Percentiles rank a stretch among this genome's conserved stretches.
phyloP scores from a whole-genome alignment of 2,329 filamentous ascomycete species.

The Epichloe sylvatica region DNA sequence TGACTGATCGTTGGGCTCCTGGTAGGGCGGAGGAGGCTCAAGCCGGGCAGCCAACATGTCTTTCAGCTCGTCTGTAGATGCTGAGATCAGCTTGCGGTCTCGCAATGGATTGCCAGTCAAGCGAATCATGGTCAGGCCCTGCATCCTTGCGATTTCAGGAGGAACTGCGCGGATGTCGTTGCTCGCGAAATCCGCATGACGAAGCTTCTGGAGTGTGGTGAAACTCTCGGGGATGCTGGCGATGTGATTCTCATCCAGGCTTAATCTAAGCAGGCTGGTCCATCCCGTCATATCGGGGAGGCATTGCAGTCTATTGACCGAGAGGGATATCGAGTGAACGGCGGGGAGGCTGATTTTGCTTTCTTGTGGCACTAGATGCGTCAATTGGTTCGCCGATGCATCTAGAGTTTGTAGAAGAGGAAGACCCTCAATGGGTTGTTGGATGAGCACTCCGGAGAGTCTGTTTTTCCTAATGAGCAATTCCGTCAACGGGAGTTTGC shows the following conservation, averaged over 20 bases:
- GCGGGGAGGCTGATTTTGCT: conserved; percentile 49
- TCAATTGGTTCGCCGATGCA: conserved; percentile 61
- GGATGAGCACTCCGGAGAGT: conserved; percentile 58
- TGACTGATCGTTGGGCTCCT: conserved; percentile 16
- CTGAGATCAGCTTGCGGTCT: conserved; percentile 73
- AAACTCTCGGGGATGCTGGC: conserved; percentile 65
- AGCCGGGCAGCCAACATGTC: conserved; percentile 53
- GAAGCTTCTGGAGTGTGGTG: conserved; percentile 49
- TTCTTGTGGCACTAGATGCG: conserved; percentile 31
- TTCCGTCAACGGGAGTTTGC: conserved; percentile 56
- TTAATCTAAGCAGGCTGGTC: conserved; percentile 56
- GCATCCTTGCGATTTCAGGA: conserved; percentile 66
- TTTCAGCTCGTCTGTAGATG: conserved; percentile 71
- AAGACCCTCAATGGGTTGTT: conserved; percentile 42
- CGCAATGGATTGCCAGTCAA: conserved; percentile 81
- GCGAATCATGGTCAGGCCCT: conserved; percentile 57
- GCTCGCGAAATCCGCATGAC: conserved; percentile 67
- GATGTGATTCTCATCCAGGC: conserved; percentile 72
- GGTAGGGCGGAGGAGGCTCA: conserved; percentile 37
- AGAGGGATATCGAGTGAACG: conserved; percentile 61
- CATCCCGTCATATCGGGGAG: conserved; percentile 66
- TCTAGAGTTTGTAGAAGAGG: conserved; percentile 61
- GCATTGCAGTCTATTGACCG: conserved; percentile 60
- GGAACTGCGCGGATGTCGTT: conserved; percentile 72
- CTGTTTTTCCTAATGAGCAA: conserved; percentile 66